These are phyloP conservation scores for Platismatia glauca DNA, from an alignment of 495 filamentous ascomycete species.

Conservation along the genomic window DNA sequence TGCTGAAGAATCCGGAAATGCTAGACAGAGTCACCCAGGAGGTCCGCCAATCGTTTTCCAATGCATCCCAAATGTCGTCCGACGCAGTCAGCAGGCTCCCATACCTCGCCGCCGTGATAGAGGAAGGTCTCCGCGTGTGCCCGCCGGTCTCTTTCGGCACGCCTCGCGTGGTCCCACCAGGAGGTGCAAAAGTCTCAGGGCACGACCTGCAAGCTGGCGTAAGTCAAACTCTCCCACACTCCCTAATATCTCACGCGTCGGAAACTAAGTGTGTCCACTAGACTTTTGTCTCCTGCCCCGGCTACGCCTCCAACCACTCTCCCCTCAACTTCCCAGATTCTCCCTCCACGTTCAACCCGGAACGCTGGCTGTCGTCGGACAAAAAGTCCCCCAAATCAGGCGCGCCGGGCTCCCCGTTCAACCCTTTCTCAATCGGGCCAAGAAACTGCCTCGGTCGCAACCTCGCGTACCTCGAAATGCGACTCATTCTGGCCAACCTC, in stretches of 20 bases:
- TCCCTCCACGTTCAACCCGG: slow-evolving; percentile 15
- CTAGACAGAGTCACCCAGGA: slow-evolving; percentile 38
- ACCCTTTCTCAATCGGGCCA: slow-evolving; percentile 3
- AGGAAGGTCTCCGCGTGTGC: slow-evolving; percentile 45
- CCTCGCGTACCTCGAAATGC: slow-evolving; percentile 41
- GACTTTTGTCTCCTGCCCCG: slow-evolving; percentile 27
- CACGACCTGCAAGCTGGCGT: slow-evolving; percentile 4
- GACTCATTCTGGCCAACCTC: slow-evolving; percentile 36
- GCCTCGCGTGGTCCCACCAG: slow-evolving; percentile 38
- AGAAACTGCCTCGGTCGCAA: not conserved
- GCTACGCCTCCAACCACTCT: slow-evolving; percentile 30
- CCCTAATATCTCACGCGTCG: not conserved
- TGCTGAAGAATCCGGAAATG: slow-evolving; percentile 29
- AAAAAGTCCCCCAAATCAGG: not conserved
- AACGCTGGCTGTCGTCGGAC: slow-evolving; percentile 11
- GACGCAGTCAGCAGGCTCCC: slow-evolving; percentile 31
- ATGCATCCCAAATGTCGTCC: slow-evolving; percentile 30
- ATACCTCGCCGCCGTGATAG: slow-evolving; percentile 41
- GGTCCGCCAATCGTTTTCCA: slow-evolving; percentile 27
- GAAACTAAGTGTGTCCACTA: not conserved
- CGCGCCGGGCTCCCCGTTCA: not conserved
- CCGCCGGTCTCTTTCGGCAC: slow-evolving; percentile 40
- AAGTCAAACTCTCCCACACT: not conserved
- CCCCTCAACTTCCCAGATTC: slow-evolving; percentile 18
- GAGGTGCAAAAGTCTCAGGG: slow-evolving; percentile 20